phyloP scores from a whole-genome alignment of 1,139 yeast genomes.

The Pichia kudriavzevii region DNA sequence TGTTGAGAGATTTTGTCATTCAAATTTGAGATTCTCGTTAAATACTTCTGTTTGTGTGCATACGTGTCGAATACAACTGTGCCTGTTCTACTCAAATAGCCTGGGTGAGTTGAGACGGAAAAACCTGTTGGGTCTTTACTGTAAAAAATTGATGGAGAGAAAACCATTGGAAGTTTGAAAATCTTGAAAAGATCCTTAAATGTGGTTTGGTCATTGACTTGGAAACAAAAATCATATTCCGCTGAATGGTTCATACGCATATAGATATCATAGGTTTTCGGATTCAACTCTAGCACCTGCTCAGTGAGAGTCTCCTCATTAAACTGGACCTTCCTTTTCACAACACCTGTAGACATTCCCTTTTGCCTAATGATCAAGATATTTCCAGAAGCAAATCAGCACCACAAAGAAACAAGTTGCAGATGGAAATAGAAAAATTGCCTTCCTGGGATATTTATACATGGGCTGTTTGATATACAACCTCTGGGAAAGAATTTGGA shows the following conservation, averaged over 20 bases:
- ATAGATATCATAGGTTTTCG: constrained; percentile 40
- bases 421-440: no score
- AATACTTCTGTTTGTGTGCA: constrained; percentile 42
- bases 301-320: neutral
- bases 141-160: constrained; percentile 76
- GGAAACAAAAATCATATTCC: constrained; percentile 88
- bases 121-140: constrained; percentile 57
- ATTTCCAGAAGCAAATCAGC: no score
- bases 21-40: constrained; percentile 35
- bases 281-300: constrained; percentile 1
- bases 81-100: constrained; percentile 78
- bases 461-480: no score
- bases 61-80: constrained; percentile 60
- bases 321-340: no score
- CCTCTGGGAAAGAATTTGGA: no score
- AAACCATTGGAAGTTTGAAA: constrained; percentile 64
- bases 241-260: constrained; percentile 76
- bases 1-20: constrained; percentile 47
- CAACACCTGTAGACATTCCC: no score
- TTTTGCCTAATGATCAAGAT: no score
- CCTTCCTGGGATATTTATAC: no score
- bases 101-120: constrained; percentile 68
- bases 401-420: no score
- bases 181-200: constrained; percentile 55
- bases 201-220: constrained; percentile 48